Conservation (phyloP, 1,139 yeast genomes). For the Casaregolazyma suthepensis region DNA sequence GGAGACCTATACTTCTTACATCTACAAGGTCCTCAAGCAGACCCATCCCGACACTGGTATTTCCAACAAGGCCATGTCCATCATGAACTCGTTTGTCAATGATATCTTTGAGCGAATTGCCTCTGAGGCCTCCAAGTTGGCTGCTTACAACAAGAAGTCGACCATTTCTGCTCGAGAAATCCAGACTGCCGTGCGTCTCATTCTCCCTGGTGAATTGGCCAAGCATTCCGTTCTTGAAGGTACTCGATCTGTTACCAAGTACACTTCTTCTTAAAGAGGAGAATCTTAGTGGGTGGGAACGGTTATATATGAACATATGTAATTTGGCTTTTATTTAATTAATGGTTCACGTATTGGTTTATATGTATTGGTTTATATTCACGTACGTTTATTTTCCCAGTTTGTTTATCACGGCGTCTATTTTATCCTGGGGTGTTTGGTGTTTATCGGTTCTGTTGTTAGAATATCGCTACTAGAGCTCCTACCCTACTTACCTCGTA, state of each 20-base stretch:
- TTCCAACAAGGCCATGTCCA: conserved; percentile 98
- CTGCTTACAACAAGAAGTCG: conserved; percentile 99
- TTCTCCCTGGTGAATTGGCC: conserved; percentile 99
- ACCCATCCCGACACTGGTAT: conserved; percentile 99
- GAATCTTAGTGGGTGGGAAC: not conserved
- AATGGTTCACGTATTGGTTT: conserved; percentile 11
- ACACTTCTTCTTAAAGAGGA: conserved; percentile 56
- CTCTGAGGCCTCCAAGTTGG: conserved; percentile 96
- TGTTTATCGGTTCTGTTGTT: conserved; percentile 32
- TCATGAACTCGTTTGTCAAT: conserved; percentile 97
- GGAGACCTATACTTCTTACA: conserved; percentile 98
- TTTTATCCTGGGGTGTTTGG: conserved; percentile 31
- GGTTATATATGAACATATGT: conserved; percentile 1
- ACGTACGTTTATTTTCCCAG: conserved; percentile 13
- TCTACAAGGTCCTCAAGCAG: conserved; percentile 97
- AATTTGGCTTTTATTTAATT: conserved; percentile 14
- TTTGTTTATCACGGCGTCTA: conserved; percentile 23
- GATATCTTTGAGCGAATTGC: conserved; percentile 63
- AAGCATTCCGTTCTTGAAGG: conserved; percentile 99
- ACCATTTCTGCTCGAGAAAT: conserved; percentile 99
- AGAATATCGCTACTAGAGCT: conserved; percentile 25
- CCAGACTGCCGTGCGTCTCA: conserved; percentile 98
- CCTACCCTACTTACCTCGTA: conserved; percentile 41
- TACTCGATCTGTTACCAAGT: conserved; percentile 99
- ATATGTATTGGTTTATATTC: not conserved